phyloP scores from a whole-genome alignment of 495 filamentous ascomycete species.

The Aspergillus sclerotioniger region DNA sequence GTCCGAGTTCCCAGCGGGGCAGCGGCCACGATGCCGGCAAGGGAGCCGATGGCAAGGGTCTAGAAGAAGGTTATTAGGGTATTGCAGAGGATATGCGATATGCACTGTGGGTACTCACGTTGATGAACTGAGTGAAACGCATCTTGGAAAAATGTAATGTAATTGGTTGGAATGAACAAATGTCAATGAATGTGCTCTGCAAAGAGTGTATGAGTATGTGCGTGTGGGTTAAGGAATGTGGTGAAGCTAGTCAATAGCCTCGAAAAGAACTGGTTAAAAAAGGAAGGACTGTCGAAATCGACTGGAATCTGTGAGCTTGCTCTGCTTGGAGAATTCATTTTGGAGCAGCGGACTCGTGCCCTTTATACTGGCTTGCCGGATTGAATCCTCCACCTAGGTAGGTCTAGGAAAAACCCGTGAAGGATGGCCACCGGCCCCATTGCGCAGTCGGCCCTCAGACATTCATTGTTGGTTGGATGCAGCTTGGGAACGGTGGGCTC shows the following conservation, averaged over 20 bases:
- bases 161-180: neutral
- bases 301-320: neutral
- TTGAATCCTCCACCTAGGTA: neutral
- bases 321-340: neutral
- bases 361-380: neutral
- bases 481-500: neutral
- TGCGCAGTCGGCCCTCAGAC: neutral
- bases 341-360: neutral
- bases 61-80: neutral
- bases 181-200: neutral
- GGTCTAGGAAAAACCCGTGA: neutral
- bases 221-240: neutral
- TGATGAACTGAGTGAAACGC: constrained; percentile 2
- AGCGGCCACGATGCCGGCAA: neutral
- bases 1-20: neutral
- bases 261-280: neutral
- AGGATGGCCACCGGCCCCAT: neutral
- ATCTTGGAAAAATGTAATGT: neutral
- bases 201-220: neutral
- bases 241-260: constrained; percentile 1
- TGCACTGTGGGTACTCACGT: neutral
- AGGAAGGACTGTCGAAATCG: constrained; percentile 1
- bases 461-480: neutral
- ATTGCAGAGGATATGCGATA: neutral
- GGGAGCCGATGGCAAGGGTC: neutral